A percentile compares a stretch with the other conserved stretches of the same genome.
Conservation (phyloP, 2,329 filamentous ascomycete species). For the Ceratocystis albifundus region DNA sequence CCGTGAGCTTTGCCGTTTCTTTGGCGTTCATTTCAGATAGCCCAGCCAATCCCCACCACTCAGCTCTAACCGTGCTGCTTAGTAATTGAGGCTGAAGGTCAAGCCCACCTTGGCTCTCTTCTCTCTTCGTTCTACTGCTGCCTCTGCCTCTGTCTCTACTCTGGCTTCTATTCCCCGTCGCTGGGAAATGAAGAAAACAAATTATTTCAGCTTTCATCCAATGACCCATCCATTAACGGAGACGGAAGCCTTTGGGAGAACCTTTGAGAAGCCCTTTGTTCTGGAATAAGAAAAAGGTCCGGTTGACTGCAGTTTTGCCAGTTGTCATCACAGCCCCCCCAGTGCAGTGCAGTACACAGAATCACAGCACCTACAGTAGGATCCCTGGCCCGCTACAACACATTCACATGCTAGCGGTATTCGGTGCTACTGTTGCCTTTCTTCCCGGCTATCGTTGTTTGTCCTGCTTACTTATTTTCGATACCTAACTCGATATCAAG, state of each 20-base stretch:
- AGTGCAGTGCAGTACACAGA: not conserved
- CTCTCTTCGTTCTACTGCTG: not conserved
- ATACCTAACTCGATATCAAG: too few species aligned
- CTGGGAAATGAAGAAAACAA: not conserved
- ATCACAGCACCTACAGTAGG: not conserved
- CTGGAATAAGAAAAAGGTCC: conserved; percentile 6
- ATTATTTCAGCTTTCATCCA: conserved; percentile 6
- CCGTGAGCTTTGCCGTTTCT: too few species aligned
- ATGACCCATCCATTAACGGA: not conserved
- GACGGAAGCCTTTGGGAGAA: not conserved
- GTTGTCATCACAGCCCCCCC: conserved; percentile 10
- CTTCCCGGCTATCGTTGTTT: not conserved
- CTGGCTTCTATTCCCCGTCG: not conserved
- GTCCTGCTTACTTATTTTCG: too few species aligned
- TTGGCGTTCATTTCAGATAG: not conserved
- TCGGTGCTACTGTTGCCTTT: not conserved
- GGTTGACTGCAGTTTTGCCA: conserved; percentile 6
- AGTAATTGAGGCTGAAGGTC: not conserved
- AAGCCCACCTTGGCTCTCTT: too few species aligned
- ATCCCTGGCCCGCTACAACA: not conserved
- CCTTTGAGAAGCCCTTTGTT: not conserved
- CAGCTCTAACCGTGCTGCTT: not conserved
- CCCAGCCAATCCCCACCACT: not conserved
- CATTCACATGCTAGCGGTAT: conserved; percentile 4
- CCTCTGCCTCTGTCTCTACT: not conserved